Base-by-base conservation (phyloP, 306 rosid genomes). In the Vachellia collinsii region DNA sequence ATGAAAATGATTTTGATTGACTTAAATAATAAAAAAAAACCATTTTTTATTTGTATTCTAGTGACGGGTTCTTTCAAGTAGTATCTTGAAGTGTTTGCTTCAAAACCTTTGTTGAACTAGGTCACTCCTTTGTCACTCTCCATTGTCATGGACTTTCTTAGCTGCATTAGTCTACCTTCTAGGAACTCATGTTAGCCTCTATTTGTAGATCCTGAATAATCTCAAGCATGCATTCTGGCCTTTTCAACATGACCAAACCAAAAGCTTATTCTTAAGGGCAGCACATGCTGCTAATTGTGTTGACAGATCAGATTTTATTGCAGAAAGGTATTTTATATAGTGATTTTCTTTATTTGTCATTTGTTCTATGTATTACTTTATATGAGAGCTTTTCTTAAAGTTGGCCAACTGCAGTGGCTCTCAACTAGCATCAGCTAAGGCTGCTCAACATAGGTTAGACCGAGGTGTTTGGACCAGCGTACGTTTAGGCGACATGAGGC, bases 391-490 rank as follows among this genome's bases (percentile, higher is more conserved):
- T 74, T 23, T 75, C 53, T 69, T 19, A 41, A 46, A 63, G 70
- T 76, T 83, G 72, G n/a, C 59, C 37, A 69, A 83, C 62, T 80
- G 87, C 89, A 95, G 98, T 87, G 94, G 91, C 72, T 91, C 88
- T 84, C 91, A 89, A 80, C 87, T 89, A 83, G 99, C 97, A 74
- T 95, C 98, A 67, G 94, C 98, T 36, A 93, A 93, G 89, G 98
- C 96, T 83, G 96, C 94, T 87, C 94, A 83, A 84, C 99, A 94
- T 81, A 90, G 97, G 80, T 87, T 94, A 54, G 92, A 90, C 71
- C 89, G 97, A 70, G 97, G 97, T 72, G 93, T 94, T 84, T 94
- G 99, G 97, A 94, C 97, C 72, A 94, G 94, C 37, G 94, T 90
- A 72, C 90, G 87, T 51, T 91, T 91, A 76, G 99, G 97, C 59